Conservation (phyloP, 192 early-diverging fungal genomes). For the Coemansia sp. region DNA sequence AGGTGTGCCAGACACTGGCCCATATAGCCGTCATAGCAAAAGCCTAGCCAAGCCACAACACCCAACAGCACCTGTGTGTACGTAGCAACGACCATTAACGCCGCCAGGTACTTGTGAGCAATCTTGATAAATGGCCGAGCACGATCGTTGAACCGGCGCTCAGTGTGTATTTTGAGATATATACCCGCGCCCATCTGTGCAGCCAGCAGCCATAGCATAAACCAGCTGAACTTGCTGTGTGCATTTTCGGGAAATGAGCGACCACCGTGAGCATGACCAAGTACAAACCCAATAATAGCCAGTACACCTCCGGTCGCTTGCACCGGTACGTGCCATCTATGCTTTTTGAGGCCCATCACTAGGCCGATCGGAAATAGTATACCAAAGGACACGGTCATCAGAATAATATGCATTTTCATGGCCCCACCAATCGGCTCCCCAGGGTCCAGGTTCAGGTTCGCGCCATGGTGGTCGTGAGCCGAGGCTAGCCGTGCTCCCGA, state of each 20-base stretch:
- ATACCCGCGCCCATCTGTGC: constrained; percentile 57
- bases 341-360: constrained; percentile 59
- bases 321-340: constrained; percentile 64
- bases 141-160: constrained; percentile 55
- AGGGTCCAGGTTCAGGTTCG: constrained; percentile 51
- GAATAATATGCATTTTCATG: constrained; percentile 46
- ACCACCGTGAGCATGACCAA: constrained; percentile 63
- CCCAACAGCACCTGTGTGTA: constrained; percentile 67
- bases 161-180: constrained; percentile 64
- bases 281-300: constrained; percentile 56
- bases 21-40: constrained; percentile 61
- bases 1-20: constrained; percentile 71
- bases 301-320: constrained; percentile 54
- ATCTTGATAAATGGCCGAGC: constrained; percentile 54
- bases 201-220: constrained; percentile 58
- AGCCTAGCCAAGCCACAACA: constrained; percentile 62
- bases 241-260: constrained; percentile 64
- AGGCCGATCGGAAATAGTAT: constrained; percentile 55
- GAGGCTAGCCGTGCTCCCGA: background rate
- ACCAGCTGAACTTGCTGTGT: constrained; percentile 63
- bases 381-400: constrained; percentile 53
- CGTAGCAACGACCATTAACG: constrained; percentile 55
- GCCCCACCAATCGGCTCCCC: constrained; percentile 49
- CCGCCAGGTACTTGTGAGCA: constrained; percentile 57
- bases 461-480: constrained; percentile 49